Conservation (phyloP, 1,284 basidiomycete species). For the Earliella scabrosa region DNA sequence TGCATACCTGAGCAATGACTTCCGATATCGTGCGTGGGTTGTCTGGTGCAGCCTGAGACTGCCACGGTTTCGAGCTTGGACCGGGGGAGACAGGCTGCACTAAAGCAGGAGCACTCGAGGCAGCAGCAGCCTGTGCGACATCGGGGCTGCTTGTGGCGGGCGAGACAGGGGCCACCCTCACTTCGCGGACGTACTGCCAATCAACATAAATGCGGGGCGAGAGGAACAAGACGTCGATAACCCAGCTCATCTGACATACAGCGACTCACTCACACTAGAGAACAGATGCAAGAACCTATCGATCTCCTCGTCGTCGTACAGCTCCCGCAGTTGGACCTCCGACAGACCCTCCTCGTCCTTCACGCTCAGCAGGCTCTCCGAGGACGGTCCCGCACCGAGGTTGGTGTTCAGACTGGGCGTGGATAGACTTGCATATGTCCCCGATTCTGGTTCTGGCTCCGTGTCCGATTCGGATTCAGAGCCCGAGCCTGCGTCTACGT, state of each 20-base stretch:
- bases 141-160: no score
- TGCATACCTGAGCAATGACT: constrained; percentile 13
- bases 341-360: constrained; percentile 32
- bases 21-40: constrained; percentile 10
- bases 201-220: no score
- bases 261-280: constrained; percentile 48
- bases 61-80: background rate
- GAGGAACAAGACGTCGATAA: no score
- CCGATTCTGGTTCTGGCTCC: no score
- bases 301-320: constrained; percentile 68
- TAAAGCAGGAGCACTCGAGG: constrained; percentile 7
- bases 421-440: no score
- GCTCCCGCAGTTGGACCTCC: constrained; percentile 50
- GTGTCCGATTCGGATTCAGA: background rate
- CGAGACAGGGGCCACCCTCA: constrained; percentile 46
- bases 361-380: constrained; percentile 1
- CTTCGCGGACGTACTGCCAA: constrained; percentile 70
- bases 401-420: no score
- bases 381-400: background rate
- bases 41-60: background rate
- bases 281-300: constrained; percentile 61
- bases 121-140: no score
- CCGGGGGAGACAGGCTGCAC: background rate
- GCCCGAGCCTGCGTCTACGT: background rate
- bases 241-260: no score